Evolutionary conservation across 2,329 filamentous ascomycete genomes (phyloP).

Genomic region (Dendrostoma leiphaemia): DNA sequence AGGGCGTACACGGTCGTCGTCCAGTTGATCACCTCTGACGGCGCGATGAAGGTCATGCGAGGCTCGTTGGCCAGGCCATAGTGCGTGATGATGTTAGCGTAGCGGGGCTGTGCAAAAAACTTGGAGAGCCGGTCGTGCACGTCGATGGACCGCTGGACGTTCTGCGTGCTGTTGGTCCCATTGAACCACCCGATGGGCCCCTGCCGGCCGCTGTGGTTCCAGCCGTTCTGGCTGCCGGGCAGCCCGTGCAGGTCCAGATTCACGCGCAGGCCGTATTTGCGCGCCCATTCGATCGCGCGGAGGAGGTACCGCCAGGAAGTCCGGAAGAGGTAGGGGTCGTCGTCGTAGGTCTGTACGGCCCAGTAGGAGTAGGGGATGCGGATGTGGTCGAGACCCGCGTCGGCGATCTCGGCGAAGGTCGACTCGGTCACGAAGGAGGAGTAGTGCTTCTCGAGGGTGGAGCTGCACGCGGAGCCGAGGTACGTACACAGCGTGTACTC

Average conservation of each 20-base stretch:
- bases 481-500: slow-evolving; percentile 77
- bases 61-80: slow-evolving; percentile 97
- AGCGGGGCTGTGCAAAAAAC: slow-evolving; percentile 92
- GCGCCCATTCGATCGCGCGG: slow-evolving; percentile 87
- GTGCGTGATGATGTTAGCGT: slow-evolving; percentile 87
- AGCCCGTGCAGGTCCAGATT: slow-evolving; percentile 93
- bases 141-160: slow-evolving; percentile 79
- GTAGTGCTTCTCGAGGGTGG: slow-evolving; percentile 85
- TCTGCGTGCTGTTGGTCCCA: slow-evolving; percentile 77
- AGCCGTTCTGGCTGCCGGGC: slow-evolving; percentile 93
- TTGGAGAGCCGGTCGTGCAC: slow-evolving; percentile 82
- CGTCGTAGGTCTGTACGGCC: slow-evolving; percentile 82
- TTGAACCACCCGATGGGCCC: slow-evolving; percentile 85
- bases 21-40: slow-evolving; percentile 72
- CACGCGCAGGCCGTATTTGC: slow-evolving; percentile 86
- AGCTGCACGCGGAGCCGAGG: slow-evolving; percentile 63
- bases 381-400: slow-evolving; percentile 92
- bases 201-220: slow-evolving; percentile 90
- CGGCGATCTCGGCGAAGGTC: slow-evolving; percentile 80
- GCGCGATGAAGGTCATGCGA: slow-evolving; percentile 72
- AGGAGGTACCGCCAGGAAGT: slow-evolving; percentile 93
- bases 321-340: slow-evolving; percentile 82
- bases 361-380: slow-evolving; percentile 95
- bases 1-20: slow-evolving; percentile 69
- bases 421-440: slow-evolving; percentile 81